These are phyloP conservation scores for Pisolithus thermaeus DNA, from an alignment of 1,284 basidiomycete genomes.

Conservation along the genomic window DNA sequence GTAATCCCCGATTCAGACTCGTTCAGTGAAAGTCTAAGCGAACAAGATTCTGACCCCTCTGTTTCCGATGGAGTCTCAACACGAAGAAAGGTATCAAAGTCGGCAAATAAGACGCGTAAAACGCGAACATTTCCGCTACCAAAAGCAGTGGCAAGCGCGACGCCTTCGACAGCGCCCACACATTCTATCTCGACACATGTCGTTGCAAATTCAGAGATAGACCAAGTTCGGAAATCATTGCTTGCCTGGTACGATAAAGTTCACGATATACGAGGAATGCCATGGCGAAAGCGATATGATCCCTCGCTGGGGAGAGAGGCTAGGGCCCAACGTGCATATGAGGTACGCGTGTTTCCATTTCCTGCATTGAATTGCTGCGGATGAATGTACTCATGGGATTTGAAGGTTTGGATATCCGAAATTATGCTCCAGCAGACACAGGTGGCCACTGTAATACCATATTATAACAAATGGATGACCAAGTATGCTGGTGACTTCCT, in stretches of 20 bases:
- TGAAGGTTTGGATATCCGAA: constrained; percentile 83
- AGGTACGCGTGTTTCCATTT: constrained; percentile 40
- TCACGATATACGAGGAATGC: constrained; percentile 68
- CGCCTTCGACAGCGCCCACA: neutral
- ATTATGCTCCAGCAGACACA: constrained; percentile 99
- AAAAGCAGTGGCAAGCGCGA: neutral
- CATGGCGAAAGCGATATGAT: constrained; percentile 75
- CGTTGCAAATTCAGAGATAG: constrained; percentile 26
- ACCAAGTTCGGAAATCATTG: constrained; percentile 40
- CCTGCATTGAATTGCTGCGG: neutral
- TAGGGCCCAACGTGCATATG: constrained; percentile 71
- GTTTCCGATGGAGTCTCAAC: constrained; percentile 10
- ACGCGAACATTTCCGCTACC: constrained; percentile 9
- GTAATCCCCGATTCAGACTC: constrained; percentile 8
- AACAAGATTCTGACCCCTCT: constrained; percentile 17
- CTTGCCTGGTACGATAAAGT: constrained; percentile 67
- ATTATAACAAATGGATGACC: constrained; percentile 82
- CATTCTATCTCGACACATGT: constrained; percentile 33
- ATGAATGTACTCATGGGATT: neutral
- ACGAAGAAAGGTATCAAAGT: neutral
- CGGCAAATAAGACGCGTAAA: constrained; percentile 12
- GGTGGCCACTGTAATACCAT: constrained; percentile 84
- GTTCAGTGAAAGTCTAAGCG: neutral
- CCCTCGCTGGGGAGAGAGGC: constrained; percentile 43
- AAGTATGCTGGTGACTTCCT: constrained; percentile 40